Percentiles rank a stretch among this genome's conserved stretches.
phyloP scores from a whole-genome alignment of 495 filamentous ascomycete genomes.

The Xylaria acuta region DNA sequence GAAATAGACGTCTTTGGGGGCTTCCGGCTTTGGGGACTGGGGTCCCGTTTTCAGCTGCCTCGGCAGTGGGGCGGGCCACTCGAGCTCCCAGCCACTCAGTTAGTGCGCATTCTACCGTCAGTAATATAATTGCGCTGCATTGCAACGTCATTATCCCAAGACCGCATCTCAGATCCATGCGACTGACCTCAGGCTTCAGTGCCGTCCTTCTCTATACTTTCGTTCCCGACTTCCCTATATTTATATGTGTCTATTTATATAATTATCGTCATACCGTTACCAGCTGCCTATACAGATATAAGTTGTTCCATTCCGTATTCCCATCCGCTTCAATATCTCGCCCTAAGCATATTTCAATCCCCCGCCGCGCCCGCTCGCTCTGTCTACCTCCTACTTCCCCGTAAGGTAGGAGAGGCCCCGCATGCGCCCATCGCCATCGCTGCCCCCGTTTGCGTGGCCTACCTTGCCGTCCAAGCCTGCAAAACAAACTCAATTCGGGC shows the following conservation, averaged over 20 bases:
- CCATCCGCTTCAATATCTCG: neutral
- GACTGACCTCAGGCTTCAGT: neutral
- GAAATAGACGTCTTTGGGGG: neutral
- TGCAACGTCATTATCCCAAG: conserved; percentile 19
- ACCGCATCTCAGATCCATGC: neutral
- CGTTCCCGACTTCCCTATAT: neutral
- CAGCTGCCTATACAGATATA: too few species aligned
- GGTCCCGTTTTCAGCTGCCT: conserved; percentile 14
- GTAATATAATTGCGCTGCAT: neutral
- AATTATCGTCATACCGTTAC: neutral
- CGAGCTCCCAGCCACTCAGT: conserved; percentile 10
- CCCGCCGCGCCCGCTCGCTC: neutral
- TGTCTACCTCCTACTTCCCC: neutral
- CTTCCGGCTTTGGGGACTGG: too few species aligned
- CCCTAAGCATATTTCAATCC: neutral
- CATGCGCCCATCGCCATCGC: neutral
- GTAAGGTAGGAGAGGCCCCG: neutral
- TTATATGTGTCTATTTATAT: conserved; percentile 3
- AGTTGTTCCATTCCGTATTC: neutral
- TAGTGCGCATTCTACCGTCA: neutral
- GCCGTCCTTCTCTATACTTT: neutral
- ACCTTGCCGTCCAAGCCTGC: neutral
- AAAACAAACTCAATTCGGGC: conserved; percentile 3
- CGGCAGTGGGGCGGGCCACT: conserved; percentile 1
- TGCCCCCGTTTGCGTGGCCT: neutral